These are phyloP conservation scores for Myriosclerotinia scirpicola DNA, from an alignment of 2,329 filamentous ascomycete genomes.

Conservation along the genomic window DNA sequence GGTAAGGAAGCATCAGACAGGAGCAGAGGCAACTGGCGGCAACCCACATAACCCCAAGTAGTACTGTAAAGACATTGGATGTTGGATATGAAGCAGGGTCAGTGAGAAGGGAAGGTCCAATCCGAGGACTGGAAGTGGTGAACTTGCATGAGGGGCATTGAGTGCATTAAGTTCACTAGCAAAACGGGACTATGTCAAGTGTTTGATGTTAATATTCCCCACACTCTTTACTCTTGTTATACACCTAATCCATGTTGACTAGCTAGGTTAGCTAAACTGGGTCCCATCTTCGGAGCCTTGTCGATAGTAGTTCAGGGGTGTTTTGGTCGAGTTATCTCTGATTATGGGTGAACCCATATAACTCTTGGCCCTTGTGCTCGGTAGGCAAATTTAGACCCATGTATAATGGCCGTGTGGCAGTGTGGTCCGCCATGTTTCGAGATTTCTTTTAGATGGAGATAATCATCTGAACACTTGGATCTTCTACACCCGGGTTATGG, in stretches of 20 bases:
- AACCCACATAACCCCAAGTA: conserved; percentile 36
- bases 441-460: conserved; percentile 32
- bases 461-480: conserved; percentile 40
- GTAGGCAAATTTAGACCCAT: conserved; percentile 28
- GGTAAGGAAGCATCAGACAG: conserved; percentile 36
- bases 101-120: conserved; percentile 17
- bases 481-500: conserved; percentile 33
- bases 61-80: conserved; percentile 27
- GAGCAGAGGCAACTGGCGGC: conserved; percentile 35
- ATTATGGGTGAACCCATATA: conserved; percentile 33
- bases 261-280: conserved; percentile 21
- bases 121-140: conserved; percentile 10
- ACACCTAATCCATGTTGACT: conserved; percentile 35
- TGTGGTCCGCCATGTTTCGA: conserved; percentile 33
- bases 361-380: conserved; percentile 28
- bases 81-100: conserved; percentile 29
- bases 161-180: conserved; percentile 40
- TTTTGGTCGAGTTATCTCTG: conserved; percentile 28
- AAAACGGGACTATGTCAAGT: conserved; percentile 37
- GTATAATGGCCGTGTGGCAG: conserved; percentile 31
- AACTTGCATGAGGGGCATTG: conserved; percentile 32
- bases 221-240: conserved; percentile 31
- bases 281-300: conserved; percentile 37
- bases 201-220: conserved; percentile 42
- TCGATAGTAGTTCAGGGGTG: conserved; percentile 37